Evolutionary conservation across 2,329 filamentous ascomycete genomes (phyloP).

Genomic region (Fusarium citri): DNA sequence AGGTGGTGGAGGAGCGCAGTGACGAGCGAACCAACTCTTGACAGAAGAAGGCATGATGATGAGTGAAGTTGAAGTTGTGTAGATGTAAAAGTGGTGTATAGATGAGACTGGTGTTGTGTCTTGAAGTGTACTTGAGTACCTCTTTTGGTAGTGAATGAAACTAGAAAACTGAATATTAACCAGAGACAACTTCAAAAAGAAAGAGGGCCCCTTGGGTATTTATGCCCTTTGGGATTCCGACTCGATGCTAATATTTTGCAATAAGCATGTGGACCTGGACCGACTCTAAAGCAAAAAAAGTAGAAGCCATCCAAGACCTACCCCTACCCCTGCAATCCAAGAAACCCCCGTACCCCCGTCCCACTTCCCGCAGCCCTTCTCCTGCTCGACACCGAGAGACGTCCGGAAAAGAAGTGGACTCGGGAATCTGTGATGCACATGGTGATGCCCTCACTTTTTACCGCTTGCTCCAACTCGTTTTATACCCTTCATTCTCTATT

Average conservation of each 20-base stretch:
- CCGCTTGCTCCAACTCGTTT: slow-evolving; percentile 27
- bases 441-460: slow-evolving; percentile 37
- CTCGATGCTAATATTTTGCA: slow-evolving; percentile 5
- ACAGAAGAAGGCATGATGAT: slow-evolving; percentile 49
- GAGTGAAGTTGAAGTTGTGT: neutral
- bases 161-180: neutral
- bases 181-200: neutral
- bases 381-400: slow-evolving; percentile 42
- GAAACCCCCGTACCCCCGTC: neutral
- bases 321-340: slow-evolving; percentile 5
- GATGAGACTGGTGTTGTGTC: neutral
- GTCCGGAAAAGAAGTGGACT: slow-evolving; percentile 42
- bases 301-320: slow-evolving; percentile 23
- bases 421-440: slow-evolving; percentile 8
- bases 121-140: neutral
- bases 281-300: slow-evolving; percentile 5
- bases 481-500: slow-evolving; percentile 3
- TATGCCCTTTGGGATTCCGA: slow-evolving; percentile 30
- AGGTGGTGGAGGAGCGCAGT: slow-evolving; percentile 55
- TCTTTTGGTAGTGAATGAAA: slow-evolving; percentile 7
- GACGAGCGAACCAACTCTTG: slow-evolving; percentile 55
- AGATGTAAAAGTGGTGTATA: neutral
- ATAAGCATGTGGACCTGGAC: slow-evolving; percentile 31
- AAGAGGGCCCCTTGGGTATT: slow-evolving; percentile 38
- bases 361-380: slow-evolving; percentile 1